Conservation (phyloP, 176 grass and related monocot genomes). For the Avena sativa region DNA sequence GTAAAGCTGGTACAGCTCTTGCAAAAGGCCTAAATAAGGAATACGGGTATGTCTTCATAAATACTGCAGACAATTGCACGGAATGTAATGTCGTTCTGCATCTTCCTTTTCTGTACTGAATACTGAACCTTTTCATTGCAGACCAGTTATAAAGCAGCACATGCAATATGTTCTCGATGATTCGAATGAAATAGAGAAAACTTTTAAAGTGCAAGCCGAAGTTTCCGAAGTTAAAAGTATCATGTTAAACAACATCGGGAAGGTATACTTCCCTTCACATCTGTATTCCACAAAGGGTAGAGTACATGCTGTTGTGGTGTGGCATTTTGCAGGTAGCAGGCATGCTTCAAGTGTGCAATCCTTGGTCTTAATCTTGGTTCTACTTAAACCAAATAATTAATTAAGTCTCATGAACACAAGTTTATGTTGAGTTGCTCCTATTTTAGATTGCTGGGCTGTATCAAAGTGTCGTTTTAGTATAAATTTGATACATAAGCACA, state of each 20-base stretch:
- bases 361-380: neutral
- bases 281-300: neutral
- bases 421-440: neutral
- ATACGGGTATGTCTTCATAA: slow-evolving; percentile 48
- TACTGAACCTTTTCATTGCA: slow-evolving; percentile 50
- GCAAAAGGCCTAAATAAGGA: slow-evolving; percentile 97
- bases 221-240: slow-evolving; percentile 98
- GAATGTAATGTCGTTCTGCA: neutral
- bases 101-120: neutral
- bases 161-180: slow-evolving; percentile 94
- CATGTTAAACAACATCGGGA: slow-evolving; percentile 91
- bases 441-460: neutral
- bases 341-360: neutral
- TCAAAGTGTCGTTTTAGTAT: neutral
- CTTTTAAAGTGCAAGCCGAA: slow-evolving; percentile 87
- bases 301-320: neutral
- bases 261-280: slow-evolving; percentile 53
- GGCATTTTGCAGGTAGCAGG: neutral
- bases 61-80: neutral
- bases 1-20: slow-evolving; percentile 91
- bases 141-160: slow-evolving; percentile 89
- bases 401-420: neutral
- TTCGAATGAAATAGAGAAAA: slow-evolving; percentile 89
- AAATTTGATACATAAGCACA: neutral
- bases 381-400: neutral